Conservation (phyloP, 2,329 filamentous ascomycete genomes). For the Alternaria sp. region DNA sequence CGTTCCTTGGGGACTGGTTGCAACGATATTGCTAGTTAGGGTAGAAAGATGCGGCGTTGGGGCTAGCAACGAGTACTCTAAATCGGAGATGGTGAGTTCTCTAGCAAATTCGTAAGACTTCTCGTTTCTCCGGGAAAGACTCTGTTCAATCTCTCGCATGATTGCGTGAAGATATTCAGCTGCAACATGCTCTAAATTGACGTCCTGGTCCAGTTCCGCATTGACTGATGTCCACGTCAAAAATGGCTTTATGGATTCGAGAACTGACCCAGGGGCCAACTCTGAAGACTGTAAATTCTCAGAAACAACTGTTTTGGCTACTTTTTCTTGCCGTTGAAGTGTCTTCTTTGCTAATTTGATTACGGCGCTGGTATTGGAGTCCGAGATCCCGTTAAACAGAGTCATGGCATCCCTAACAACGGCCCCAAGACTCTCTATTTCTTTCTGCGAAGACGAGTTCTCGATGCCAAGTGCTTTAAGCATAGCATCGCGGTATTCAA, state of each 20-base stretch:
- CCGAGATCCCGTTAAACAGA: background rate
- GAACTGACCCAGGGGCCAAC: background rate
- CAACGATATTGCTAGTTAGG: background rate
- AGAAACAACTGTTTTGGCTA: background rate
- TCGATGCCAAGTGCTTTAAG: constrained; percentile 3
- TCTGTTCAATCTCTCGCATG: constrained; percentile 10
- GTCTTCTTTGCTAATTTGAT: background rate
- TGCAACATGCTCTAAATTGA: background rate
- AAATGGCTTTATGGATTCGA: background rate
- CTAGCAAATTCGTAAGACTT: background rate
- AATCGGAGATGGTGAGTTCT: background rate
- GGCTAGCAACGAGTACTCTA: background rate
- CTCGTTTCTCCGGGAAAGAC: background rate
- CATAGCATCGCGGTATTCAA: constrained; percentile 6
- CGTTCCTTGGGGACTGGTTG: background rate
- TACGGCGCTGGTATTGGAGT: background rate
- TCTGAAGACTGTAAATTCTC: background rate
- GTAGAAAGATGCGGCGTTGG: background rate
- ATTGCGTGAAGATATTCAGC: constrained; percentile 10
- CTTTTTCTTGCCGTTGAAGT: background rate
- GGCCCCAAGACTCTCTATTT: background rate
- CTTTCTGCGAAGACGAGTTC: background rate
- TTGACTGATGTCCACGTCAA: background rate
- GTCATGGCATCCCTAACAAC: constrained; percentile 2
- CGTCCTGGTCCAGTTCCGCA: background rate